A percentile compares a stretch with the other conserved stretches of the same genome.
Evolutionary conservation across 2,329 filamentous ascomycete species (phyloP).

Genomic region (Aspergillus sp.): DNA sequence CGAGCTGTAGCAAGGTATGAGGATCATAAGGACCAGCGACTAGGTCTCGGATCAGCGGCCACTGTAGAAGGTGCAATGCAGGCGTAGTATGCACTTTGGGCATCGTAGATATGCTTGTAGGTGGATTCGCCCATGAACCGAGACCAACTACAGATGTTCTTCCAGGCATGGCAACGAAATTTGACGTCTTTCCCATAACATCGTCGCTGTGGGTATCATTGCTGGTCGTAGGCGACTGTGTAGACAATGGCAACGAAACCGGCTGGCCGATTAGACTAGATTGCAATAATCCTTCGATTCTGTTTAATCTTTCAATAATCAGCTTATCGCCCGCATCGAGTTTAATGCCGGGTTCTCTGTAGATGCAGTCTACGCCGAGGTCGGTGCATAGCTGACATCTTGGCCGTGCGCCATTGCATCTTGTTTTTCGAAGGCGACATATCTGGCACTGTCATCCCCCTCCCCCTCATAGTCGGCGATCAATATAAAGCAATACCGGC

Average conservation of each 20-base stretch:
- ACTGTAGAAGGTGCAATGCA: conserved; percentile 66
- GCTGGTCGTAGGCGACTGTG: conserved; percentile 65
- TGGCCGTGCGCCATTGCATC: conserved; percentile 75
- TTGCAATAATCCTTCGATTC: conserved; percentile 78
- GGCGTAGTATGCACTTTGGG: conserved; percentile 81
- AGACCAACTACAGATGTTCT: conserved; percentile 63
- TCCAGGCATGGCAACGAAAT: conserved; percentile 11
- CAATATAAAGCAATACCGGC: neutral
- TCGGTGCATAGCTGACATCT: conserved; percentile 84
- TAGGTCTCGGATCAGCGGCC: conserved; percentile 74
- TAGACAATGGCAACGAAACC: conserved; percentile 43
- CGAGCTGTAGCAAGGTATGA: conserved; percentile 76
- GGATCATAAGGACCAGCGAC: conserved; percentile 76
- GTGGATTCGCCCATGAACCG: conserved; percentile 67
- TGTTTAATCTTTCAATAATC: conserved; percentile 73
- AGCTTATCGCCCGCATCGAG: conserved; percentile 83
- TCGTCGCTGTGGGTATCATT: conserved; percentile 63
- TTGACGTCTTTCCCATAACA: conserved; percentile 38
- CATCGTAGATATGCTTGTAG: conserved; percentile 76
- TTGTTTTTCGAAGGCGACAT: conserved; percentile 75
- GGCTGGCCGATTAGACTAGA: conserved; percentile 55
- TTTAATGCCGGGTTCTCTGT: conserved; percentile 83
- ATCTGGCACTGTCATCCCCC: conserved; percentile 66
- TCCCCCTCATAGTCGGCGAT: neutral
- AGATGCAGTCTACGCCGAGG: conserved; percentile 78